Evolutionary conservation across 768 basidiomycete genomes (phyloP).

Genomic region (Infundibulicybe gibba): DNA sequence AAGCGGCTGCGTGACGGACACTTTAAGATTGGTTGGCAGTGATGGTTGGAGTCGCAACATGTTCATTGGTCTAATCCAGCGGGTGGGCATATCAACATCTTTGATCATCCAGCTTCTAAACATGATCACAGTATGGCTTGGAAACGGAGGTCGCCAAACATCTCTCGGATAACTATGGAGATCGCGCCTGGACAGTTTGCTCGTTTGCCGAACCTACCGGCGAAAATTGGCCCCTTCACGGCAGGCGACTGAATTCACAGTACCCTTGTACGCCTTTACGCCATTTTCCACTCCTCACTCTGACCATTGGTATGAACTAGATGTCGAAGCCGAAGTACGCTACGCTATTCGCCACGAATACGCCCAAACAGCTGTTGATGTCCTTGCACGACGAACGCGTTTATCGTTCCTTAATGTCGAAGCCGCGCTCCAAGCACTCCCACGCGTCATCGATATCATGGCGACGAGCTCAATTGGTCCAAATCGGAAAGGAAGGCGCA

Average conservation of each 20-base stretch:
- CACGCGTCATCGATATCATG: constrained; percentile 90
- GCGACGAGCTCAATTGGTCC: constrained; percentile 81
- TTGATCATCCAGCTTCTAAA: background rate
- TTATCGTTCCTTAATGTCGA: constrained; percentile 91
- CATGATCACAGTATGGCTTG: constrained; percentile 65
- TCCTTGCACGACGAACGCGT: constrained; percentile 88
- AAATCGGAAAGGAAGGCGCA: constrained; percentile 54
- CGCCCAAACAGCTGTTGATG: constrained; percentile 88
- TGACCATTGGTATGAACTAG: constrained; percentile 22
- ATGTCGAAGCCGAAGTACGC: constrained; percentile 90
- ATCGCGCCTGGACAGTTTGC: constrained; percentile 94
- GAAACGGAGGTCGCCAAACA: constrained; percentile 93
- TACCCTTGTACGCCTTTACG: constrained; percentile 64
- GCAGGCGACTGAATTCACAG: constrained; percentile 60
- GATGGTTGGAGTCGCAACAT: constrained; percentile 95
- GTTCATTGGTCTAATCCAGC: constrained; percentile 94
- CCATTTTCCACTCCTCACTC: background rate
- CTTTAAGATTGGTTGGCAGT: constrained; percentile 81
- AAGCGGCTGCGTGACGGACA: constrained; percentile 74
- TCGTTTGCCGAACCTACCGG: constrained; percentile 77
- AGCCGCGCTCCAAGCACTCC: constrained; percentile 80
- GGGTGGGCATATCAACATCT: constrained; percentile 42
- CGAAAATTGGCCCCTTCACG: constrained; percentile 82
- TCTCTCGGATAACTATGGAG: constrained; percentile 91
- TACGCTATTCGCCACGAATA: constrained; percentile 91